Conservation (phyloP, 495 filamentous ascomycete species). For the Neurospora hispaniola region DNA sequence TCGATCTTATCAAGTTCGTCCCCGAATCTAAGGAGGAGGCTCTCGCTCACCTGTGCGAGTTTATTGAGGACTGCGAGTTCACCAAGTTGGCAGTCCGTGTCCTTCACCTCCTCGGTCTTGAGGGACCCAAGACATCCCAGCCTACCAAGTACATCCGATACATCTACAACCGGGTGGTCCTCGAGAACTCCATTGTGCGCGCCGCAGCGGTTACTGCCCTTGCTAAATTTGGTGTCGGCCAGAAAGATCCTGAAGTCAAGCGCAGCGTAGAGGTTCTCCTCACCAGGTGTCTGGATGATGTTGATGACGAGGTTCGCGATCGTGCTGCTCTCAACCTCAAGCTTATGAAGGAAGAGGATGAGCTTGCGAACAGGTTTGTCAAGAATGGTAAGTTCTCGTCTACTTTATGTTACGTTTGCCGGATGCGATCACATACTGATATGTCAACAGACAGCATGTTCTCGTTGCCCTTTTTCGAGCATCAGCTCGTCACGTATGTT, state of each 20-base stretch:
- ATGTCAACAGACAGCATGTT: constrained; percentile 60
- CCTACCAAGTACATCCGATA: constrained; percentile 99
- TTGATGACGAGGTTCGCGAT: constrained; percentile 95
- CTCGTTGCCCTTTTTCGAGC: constrained; percentile 90
- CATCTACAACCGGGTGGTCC: constrained; percentile 96
- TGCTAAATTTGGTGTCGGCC: constrained; percentile 94
- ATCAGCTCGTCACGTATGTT: constrained; percentile 96
- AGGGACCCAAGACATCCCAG: constrained; percentile 90
- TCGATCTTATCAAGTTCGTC: constrained; percentile 97
- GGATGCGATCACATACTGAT: constrained; percentile 24
- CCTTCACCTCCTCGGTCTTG: constrained; percentile 81
- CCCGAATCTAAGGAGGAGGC: constrained; percentile 97
- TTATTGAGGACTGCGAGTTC: constrained; percentile 99
- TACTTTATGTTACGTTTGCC: not conserved
- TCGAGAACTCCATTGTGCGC: constrained; percentile 93
- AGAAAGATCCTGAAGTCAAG: constrained; percentile 95
- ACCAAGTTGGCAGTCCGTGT: constrained; percentile 96
- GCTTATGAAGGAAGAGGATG: constrained; percentile 80
- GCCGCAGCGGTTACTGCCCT: constrained; percentile 92
- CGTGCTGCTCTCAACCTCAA: constrained; percentile 87
- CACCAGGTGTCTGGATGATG: constrained; percentile 89
- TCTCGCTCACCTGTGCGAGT: constrained; percentile 92
- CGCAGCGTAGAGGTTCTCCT: constrained; percentile 86
- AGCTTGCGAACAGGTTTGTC: constrained; percentile 72
- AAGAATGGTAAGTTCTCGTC: constrained; percentile 61